Percentiles rank a stretch among this genome's conserved stretches.
phyloP scores from a whole-genome alignment of 208 protist species.

The Borovskyia barvae region DNA sequence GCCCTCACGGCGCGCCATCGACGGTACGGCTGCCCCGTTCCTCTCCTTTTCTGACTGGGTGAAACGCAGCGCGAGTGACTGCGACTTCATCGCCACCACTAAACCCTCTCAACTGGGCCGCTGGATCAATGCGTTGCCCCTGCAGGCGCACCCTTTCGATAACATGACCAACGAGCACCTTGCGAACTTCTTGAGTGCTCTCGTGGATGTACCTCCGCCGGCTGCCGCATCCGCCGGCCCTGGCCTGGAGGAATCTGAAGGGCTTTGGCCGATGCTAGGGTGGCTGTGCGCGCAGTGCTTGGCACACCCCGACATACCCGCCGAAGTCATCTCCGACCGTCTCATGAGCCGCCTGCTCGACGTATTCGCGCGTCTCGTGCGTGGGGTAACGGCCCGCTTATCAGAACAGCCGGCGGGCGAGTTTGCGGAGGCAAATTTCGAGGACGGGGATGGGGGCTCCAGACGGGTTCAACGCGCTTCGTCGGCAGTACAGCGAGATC shows the following conservation, averaged over 20 bases:
- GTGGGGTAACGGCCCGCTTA: slow-evolving; percentile 24
- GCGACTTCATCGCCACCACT: too few species aligned
- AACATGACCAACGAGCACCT: slow-evolving; percentile 16
- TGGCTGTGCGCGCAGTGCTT: slow-evolving; percentile 50
- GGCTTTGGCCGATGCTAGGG: slow-evolving; percentile 22
- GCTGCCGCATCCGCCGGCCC: too few species aligned
- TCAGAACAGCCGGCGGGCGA: slow-evolving; percentile 8
- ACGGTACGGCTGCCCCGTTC: too few species aligned
- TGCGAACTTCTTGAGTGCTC: slow-evolving; percentile 24
- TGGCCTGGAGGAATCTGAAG: too few species aligned
- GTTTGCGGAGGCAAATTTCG: background rate
- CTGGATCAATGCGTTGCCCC: slow-evolving; percentile 31
- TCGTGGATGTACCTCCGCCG: too few species aligned
- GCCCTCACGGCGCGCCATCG: too few species aligned
- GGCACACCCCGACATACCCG: slow-evolving; percentile 51
- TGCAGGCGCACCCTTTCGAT: slow-evolving; percentile 43
- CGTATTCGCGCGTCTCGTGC: slow-evolving; percentile 39
- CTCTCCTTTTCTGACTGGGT: too few species aligned
- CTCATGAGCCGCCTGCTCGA: slow-evolving; percentile 43
- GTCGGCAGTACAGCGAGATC: background rate
- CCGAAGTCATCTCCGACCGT: slow-evolving; percentile 36
- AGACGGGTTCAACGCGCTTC: background rate
- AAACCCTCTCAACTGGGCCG: too few species aligned
- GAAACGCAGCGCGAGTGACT: too few species aligned
- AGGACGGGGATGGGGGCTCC: background rate